Evolutionary conservation across 768 basidiomycete species (phyloP), one percentile per base, ranked within the genome.

Genomic region (Tylopilus balloui): DNA sequence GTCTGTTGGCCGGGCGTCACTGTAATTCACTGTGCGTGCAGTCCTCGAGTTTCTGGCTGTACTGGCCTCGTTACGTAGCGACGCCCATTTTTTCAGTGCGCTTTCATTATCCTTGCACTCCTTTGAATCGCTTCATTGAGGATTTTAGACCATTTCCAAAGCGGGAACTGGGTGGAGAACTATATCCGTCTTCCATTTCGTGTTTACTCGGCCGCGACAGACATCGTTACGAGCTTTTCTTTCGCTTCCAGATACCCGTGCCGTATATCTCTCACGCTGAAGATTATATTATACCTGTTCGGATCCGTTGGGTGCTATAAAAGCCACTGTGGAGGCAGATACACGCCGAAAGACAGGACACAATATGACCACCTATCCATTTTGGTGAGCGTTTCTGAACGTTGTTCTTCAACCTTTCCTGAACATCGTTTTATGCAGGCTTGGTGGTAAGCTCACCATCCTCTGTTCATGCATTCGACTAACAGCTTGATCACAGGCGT

Each of bases 401-500:
- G 12, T n/a, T 14, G 27, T 39, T 21, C 13, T 1, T 7, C 13
- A 24, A 7, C 20, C 13, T 35, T 42, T 38, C 25, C 45, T 60
- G 21, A 54, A 32, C 37, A 6, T n/a, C 1, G 1, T 39, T 41
- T 41, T 44, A 42, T 45, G 27, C 50, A 84, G 83, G 82, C 75
- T 84, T 46, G 83, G 83, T 73, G 83, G 83, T 83, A 62, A 51
- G 54, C 41, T 29, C 37, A 15, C n/a, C 17, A 17, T 49, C 31
- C 35, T 29, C 25, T 21, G 23, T 28, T 23, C n/a, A 17, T 21
- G 17, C 39, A 35, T 42, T 36, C 14, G 28, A 37, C 47, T 53
- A 20, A 56, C 45, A 44, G 6, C 56, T 48, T 51, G 53, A 27
- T 53, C 24, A 41, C 48, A 84, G 83, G 83, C 36, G 72, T 84